Evolutionary conservation across 2,329 filamentous ascomycete species (phyloP).

Genomic region (Elsinoe arachidis): DNA sequence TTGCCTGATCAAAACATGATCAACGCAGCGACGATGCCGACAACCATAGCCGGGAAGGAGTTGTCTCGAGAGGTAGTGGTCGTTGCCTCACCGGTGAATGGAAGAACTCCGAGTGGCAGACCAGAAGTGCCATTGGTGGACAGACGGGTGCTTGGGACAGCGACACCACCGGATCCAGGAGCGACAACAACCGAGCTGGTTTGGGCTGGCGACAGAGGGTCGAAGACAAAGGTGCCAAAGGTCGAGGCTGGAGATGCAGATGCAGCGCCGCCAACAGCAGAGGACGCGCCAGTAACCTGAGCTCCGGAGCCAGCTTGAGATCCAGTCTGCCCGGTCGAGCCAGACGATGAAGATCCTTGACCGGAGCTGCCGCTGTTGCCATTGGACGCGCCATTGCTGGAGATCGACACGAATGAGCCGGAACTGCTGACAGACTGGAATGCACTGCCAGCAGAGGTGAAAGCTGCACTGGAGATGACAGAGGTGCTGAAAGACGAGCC

Average conservation of each 20-base stretch:
- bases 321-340: slow-evolving; percentile 1
- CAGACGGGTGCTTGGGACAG: background rate
- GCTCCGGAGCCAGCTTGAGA: slow-evolving; percentile 7
- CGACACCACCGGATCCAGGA: background rate
- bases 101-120: slow-evolving; percentile 1
- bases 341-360: background rate
- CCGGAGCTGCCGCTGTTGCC: background rate
- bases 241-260: slow-evolving; percentile 6
- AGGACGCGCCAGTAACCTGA: slow-evolving; percentile 7
- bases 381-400: background rate
- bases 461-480: background rate
- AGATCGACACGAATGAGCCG: slow-evolving; percentile 5
- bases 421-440: slow-evolving; percentile 12
- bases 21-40: slow-evolving; percentile 3
- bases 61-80: background rate
- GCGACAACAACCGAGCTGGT: background rate
- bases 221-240: slow-evolving; percentile 10
- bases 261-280: slow-evolving; percentile 5
- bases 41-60: slow-evolving; percentile 1
- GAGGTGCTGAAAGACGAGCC: background rate
- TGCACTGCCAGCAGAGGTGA: slow-evolving; percentile 4
- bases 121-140: background rate
- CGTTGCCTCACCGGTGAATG: slow-evolving; percentile 1
- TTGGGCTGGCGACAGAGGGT: background rate
- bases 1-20: slow-evolving; percentile 9